Percentiles rank a stretch among this genome's conserved stretches.
These are phyloP conservation scores for Trypanosoma rangeli DNA, from an alignment of 208 protist genomes.

Conservation along the genomic window DNA sequence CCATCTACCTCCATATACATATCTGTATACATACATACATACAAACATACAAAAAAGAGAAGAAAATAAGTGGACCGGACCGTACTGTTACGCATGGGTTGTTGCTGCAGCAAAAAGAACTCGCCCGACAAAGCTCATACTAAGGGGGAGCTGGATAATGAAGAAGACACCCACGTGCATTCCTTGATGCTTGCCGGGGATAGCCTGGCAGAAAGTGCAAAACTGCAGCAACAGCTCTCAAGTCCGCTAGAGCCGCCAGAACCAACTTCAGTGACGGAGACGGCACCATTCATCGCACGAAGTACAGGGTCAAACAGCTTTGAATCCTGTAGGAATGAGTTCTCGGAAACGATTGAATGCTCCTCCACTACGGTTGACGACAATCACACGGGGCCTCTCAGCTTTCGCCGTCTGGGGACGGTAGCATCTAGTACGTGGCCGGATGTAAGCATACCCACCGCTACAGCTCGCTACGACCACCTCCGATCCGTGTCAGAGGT, in stretches of 20 bases:
- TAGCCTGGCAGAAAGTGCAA: not conserved
- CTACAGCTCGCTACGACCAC: slow-evolving; percentile 33
- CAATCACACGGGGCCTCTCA: not conserved
- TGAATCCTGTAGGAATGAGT: slow-evolving; percentile 13
- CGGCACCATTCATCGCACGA: not conserved
- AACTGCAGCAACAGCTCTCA: not conserved
- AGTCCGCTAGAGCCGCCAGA: not conserved
- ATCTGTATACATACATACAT: not conserved
- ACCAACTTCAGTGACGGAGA: not conserved
- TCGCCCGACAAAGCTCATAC: not conserved
- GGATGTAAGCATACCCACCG: slow-evolving; percentile 69
- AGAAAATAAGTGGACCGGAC: not conserved
- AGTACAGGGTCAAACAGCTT: not conserved
- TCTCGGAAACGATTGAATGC: slow-evolving; percentile 36
- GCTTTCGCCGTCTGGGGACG: slow-evolving; percentile 7
- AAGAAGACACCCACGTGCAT: not conserved
- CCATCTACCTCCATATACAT: too few species aligned
- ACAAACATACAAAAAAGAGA: not conserved
- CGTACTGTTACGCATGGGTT: not conserved
- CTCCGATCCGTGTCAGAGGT: slow-evolving; percentile 40
- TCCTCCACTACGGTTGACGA: slow-evolving; percentile 31
- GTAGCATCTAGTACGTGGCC: slow-evolving; percentile 36
- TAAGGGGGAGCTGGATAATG: not conserved
- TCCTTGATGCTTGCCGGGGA: not conserved
- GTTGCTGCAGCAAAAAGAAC: not conserved